Conservation (phyloP, 23 red algal species). For the Rhodosorus marinus region DNA sequence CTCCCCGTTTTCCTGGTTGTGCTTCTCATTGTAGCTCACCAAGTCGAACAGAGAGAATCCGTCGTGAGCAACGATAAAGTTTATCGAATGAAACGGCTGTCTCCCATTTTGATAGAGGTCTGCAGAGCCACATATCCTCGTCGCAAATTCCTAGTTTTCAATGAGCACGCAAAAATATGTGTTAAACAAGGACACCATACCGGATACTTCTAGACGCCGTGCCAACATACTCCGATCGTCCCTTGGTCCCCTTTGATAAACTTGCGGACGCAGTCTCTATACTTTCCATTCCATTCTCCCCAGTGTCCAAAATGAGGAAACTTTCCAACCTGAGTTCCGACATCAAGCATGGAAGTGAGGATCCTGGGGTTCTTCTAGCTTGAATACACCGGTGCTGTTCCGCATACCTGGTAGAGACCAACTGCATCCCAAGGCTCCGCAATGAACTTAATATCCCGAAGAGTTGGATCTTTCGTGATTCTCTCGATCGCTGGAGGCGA, state of each 20-base stretch:
- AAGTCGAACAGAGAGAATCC: conserved; percentile 83
- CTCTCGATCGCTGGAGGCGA: conserved; percentile 61
- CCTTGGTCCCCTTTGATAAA: conserved; percentile 69
- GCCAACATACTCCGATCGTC: conserved; percentile 18
- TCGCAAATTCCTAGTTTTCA: conserved; percentile 47
- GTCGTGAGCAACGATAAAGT: conserved; percentile 97
- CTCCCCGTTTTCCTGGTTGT: conserved; percentile 89
- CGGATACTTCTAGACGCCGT: too few species aligned
- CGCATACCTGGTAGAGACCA: conserved; percentile 77
- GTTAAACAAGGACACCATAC: too few species aligned
- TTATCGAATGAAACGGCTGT: conserved; percentile 79
- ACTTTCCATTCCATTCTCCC: conserved; percentile 98
- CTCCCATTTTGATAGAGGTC: conserved; percentile 62
- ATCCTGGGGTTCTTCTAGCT: neutral
- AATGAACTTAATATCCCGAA: conserved; percentile 86
- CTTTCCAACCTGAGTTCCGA: conserved; percentile 70
- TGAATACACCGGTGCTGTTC: too few species aligned
- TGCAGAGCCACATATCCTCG: conserved; percentile 63
- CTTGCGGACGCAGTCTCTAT: conserved; percentile 60
- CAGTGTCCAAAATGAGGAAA: conserved; percentile 91
- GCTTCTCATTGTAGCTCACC: conserved; percentile 80
- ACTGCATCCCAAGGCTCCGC: conserved; percentile 94
- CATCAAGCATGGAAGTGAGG: neutral
- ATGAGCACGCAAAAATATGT: neutral
- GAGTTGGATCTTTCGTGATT: conserved; percentile 43